Evolutionary conservation across 2,329 filamentous ascomycete species (phyloP), one percentile per base, ranked within the genome.

Genomic region (Colletotrichum sp.): DNA sequence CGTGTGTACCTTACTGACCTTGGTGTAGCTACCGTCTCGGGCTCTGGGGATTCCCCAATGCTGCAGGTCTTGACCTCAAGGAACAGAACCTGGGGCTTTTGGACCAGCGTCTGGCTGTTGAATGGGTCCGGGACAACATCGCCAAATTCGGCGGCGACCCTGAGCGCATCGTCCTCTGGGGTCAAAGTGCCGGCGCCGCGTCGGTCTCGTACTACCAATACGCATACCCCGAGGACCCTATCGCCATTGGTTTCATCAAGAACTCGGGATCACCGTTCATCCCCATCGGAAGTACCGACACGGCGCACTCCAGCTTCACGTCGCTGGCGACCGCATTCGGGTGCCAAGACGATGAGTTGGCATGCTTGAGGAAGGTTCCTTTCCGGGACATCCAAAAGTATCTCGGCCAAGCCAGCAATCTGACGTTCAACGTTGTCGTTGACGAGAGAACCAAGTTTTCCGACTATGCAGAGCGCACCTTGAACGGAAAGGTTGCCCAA

Each of bases 61-160:
- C 80, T 59, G 66, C 71, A 1, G 68, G 13, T 6, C 68, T 69
- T 8, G 66, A 69, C 34, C 71, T 66, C 24, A 69, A 62, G 24
- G 55, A 62, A 16, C 70, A 62, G 57, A 92, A 92, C 71, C 79
- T 89, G 3, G 90, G 89, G 1, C 81, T 92, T 7, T 84, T 87
- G 6, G 90, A 93, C 78, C 90, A 92, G 77, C 85, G 90, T 1
- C 77, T 86, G 9, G 89, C 88, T 0, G 80, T 91, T 0, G 86
- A 90, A 80, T 91, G 89, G 90, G 81, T 89, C 0, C 83, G 83
- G 5, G 83, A 86, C 63, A 90, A 91, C 78, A 88, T 91, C 36
- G 84, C 79, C 7, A 81, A 82, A 0, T 92, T 92, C 77, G 89
- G 89, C 18, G 90, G 90, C 24, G 87, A 90, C 72, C 81, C 85